Conservation (phyloP, 192 early-diverging fungal genomes). For the Gaertneriomyces semiglobifer region DNA sequence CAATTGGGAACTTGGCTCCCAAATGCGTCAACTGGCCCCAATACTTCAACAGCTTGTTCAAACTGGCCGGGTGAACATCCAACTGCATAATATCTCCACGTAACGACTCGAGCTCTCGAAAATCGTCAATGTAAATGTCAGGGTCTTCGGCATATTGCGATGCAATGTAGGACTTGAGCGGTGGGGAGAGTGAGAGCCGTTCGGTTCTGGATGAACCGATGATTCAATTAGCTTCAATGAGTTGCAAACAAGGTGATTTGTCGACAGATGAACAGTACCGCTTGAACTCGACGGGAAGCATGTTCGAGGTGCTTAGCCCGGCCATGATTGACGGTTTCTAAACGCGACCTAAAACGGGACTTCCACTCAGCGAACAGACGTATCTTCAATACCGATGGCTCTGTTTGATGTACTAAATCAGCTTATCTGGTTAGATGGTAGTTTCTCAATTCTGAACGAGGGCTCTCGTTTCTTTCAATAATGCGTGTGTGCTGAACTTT, state of each 20-base stretch:
- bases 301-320: constrained; percentile 42
- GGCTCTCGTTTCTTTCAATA: too few relatives aligned
- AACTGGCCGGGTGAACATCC: constrained; percentile 59
- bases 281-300: constrained; percentile 58
- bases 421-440: too few relatives aligned
- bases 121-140: constrained; percentile 80
- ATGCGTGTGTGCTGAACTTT: too few relatives aligned
- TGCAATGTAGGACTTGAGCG: constrained; percentile 67
- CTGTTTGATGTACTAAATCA: too few relatives aligned
- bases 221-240: not conserved
- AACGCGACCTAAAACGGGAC: too few relatives aligned
- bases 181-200: constrained; percentile 53
- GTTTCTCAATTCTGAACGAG: too few relatives aligned
- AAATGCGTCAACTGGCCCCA: constrained; percentile 83
- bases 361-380: too few relatives aligned
- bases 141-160: constrained; percentile 81
- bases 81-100: constrained; percentile 65
- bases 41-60: constrained; percentile 72
- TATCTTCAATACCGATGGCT: too few relatives aligned
- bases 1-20: constrained; percentile 81
- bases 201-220: constrained; percentile 35
- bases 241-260: not conserved
- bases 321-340: constrained; percentile 6
- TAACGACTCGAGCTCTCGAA: constrained; percentile 74
- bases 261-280: not conserved